A percentile compares a stretch with the other conserved stretches of the same genome.
Evolutionary conservation across 495 filamentous ascomycete genomes (phyloP).

Genomic region (Oidiodendron maius): DNA sequence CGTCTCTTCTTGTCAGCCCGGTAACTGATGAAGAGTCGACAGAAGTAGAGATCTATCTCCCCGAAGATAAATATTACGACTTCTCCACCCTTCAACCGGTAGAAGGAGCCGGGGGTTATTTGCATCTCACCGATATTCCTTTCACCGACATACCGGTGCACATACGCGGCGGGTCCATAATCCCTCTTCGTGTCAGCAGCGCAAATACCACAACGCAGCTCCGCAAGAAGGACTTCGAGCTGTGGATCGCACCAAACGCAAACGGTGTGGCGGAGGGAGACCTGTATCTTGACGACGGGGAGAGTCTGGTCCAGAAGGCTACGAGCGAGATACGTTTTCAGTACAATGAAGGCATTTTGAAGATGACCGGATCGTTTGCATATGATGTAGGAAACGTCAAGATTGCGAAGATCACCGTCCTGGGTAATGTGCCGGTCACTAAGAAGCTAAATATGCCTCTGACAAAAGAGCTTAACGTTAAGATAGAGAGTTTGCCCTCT

Average conservation of each 20-base stretch:
- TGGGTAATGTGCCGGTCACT: not conserved
- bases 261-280: slow-evolving; percentile 67
- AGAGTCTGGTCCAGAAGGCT: slow-evolving; percentile 41
- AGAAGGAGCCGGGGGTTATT: slow-evolving; percentile 66
- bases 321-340: slow-evolving; percentile 45
- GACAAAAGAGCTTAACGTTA: not conserved
- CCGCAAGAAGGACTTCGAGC: slow-evolving; percentile 88
- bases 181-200: slow-evolving; percentile 73
- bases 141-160: slow-evolving; percentile 76
- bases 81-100: slow-evolving; percentile 78
- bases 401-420: slow-evolving; percentile 1
- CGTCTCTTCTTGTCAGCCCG: slow-evolving; percentile 76
- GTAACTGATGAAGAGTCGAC: slow-evolving; percentile 66
- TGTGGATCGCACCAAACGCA: slow-evolving; percentile 65
- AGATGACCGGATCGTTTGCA: slow-evolving; percentile 39
- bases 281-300: slow-evolving; percentile 85
- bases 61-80: slow-evolving; percentile 85
- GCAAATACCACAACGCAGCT: slow-evolving; percentile 74
- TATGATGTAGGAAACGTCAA: slow-evolving; percentile 18
- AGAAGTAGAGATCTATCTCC: slow-evolving; percentile 68
- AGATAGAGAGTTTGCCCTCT: too few species aligned
- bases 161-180: slow-evolving; percentile 82
- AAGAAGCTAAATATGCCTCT: not conserved
- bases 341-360: slow-evolving; percentile 43
- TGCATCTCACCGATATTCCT: slow-evolving; percentile 60